These are phyloP conservation scores for Penicillium psychrosexuale DNA, from an alignment of 2,329 filamentous ascomycete species.

Conservation along the genomic window DNA sequence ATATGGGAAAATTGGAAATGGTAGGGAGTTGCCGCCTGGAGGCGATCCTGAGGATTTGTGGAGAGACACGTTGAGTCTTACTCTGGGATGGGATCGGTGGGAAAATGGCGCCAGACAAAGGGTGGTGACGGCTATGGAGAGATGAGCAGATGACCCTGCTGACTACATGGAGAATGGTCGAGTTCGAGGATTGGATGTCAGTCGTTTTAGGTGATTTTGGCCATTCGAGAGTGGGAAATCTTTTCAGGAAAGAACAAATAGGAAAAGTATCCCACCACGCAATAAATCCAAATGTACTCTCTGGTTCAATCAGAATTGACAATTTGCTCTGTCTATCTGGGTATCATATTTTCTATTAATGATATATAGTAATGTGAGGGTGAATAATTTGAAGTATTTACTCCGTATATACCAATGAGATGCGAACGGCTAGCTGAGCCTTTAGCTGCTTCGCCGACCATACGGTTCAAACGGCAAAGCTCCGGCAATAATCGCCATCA, in stretches of 20 bases:
- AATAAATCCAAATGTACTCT: background rate
- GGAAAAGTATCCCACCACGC: background rate
- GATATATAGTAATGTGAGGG: background rate
- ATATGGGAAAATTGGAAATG: slow-evolving; percentile 17
- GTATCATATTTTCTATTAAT: background rate
- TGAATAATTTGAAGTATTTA: too few species aligned
- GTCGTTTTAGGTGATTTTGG: too few species aligned
- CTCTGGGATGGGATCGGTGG: slow-evolving; percentile 18
- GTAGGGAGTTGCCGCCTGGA: slow-evolving; percentile 10
- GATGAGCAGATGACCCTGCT: background rate
- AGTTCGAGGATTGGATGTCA: too few species aligned
- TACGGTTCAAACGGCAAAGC: slow-evolving; percentile 26
- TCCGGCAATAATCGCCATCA: slow-evolving; percentile 32
- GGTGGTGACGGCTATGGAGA: background rate
- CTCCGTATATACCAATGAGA: background rate
- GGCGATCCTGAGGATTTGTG: slow-evolving; percentile 17
- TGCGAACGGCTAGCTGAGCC: background rate
- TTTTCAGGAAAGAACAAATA: background rate
- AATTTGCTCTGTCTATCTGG: background rate
- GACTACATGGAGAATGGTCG: background rate
- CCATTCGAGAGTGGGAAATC: too few species aligned
- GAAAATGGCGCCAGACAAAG: background rate
- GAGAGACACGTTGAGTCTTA: slow-evolving; percentile 17
- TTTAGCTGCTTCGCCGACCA: slow-evolving; percentile 16
- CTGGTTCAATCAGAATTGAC: background rate